Conservation (phyloP, 2,329 filamentous ascomycete species). For the Pestalotiopsis fici region DNA sequence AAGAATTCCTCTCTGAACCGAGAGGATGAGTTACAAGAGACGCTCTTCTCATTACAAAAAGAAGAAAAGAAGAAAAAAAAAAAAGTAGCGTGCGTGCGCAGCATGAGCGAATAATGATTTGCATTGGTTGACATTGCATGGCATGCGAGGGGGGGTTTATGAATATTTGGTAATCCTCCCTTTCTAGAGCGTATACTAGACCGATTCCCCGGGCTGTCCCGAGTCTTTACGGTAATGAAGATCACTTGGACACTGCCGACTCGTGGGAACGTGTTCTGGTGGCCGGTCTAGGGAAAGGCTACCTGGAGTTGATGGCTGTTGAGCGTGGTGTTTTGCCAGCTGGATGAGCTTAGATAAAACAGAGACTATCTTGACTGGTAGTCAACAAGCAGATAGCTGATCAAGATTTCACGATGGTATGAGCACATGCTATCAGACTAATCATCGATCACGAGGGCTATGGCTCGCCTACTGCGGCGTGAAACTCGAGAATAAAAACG, state of each 20-base stretch:
- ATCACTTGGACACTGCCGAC: background rate
- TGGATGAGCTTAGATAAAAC: conserved; percentile 2
- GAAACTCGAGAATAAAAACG: background rate
- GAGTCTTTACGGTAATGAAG: background rate
- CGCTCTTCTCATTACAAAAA: background rate
- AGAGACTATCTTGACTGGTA: background rate
- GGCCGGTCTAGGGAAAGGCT: background rate
- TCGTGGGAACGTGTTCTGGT: background rate
- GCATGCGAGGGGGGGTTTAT: background rate
- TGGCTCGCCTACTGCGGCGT: background rate
- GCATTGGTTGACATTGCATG: conserved; percentile 8
- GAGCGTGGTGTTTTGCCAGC: conserved; percentile 6
- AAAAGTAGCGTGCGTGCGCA: background rate
- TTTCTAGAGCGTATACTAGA: background rate
- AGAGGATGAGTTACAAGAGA: background rate
- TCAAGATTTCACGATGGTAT: background rate
- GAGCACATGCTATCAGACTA: background rate
- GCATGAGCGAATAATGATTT: conserved; percentile 7
- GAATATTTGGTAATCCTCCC: background rate
- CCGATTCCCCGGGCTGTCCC: background rate
- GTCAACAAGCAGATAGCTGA: conserved; percentile 1
- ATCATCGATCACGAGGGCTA: background rate
- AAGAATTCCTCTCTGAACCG: background rate
- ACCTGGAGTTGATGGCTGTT: background rate
- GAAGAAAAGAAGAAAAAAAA: background rate